Evolutionary conservation across 1,284 basidiomycete genomes (phyloP).

Genomic region (Pulveroboletus ridleyi): DNA sequence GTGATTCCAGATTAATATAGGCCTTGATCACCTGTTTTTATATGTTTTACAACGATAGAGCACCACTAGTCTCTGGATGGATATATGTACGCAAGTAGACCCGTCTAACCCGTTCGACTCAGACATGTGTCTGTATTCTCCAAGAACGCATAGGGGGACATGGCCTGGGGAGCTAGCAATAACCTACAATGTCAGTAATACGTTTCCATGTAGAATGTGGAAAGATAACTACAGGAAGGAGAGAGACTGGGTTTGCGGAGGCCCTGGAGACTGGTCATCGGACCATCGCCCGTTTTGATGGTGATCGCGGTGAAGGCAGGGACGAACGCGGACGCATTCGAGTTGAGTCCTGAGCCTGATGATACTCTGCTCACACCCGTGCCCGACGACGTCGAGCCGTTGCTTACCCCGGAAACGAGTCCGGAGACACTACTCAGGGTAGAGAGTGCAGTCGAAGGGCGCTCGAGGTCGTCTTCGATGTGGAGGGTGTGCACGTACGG

Average conservation of each 20-base stretch:
- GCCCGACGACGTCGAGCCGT: background rate
- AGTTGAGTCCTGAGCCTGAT: constrained; percentile 23
- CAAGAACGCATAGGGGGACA: constrained; percentile 36
- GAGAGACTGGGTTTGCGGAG: constrained; percentile 30
- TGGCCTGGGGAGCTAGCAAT: constrained; percentile 29
- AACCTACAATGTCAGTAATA: constrained; percentile 11
- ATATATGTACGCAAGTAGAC: constrained; percentile 2
- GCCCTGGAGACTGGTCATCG: constrained; percentile 20
- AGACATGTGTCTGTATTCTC: constrained; percentile 28
- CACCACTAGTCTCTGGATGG: constrained; percentile 2
- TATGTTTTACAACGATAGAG: background rate
- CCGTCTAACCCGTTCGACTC: constrained; percentile 6
- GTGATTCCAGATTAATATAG: constrained; percentile 6
- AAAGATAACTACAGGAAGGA: constrained; percentile 28
- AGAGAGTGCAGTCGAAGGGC: constrained; percentile 19
- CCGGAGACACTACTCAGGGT: constrained; percentile 10
- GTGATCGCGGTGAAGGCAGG: constrained; percentile 24
- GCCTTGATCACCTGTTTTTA: background rate
- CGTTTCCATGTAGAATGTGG: background rate
- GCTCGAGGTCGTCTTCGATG: constrained; percentile 36
- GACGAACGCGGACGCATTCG: constrained; percentile 34
- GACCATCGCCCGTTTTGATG: constrained; percentile 31
- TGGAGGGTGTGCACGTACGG: constrained; percentile 40
- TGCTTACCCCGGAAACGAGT: background rate
- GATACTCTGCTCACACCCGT: background rate